These are phyloP conservation scores for Meira nashicola DNA, from an alignment of 1,284 basidiomycete genomes.

Conservation along the genomic window DNA sequence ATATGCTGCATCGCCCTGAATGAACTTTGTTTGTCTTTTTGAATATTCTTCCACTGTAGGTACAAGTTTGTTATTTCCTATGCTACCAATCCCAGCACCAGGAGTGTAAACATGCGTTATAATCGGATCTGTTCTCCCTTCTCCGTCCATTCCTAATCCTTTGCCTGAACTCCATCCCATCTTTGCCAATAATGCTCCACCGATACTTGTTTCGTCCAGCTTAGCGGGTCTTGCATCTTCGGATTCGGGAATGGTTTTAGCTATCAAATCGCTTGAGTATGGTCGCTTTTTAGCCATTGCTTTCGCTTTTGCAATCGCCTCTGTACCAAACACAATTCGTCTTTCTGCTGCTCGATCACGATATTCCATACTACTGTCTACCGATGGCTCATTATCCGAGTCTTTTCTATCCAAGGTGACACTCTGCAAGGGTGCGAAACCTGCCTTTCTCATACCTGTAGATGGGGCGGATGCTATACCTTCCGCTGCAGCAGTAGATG, in stretches of 20 bases:
- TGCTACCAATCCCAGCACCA: background rate
- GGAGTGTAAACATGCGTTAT: background rate
- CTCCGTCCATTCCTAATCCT: background rate
- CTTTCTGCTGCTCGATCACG: slow-evolving; percentile 1
- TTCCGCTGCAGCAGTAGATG: background rate
- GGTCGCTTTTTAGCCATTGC: background rate
- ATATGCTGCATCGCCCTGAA: background rate
- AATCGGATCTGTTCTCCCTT: background rate
- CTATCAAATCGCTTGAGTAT: background rate
- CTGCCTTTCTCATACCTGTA: background rate
- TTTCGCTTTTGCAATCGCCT: background rate
- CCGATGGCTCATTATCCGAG: too few species aligned
- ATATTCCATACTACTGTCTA: background rate
- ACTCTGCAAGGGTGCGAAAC: background rate
- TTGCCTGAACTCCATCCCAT: background rate
- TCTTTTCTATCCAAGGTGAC: too few species aligned
- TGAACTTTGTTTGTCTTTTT: background rate
- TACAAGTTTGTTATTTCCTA: background rate
- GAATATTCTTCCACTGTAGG: background rate
- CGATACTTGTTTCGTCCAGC: background rate
- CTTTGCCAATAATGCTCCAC: background rate
- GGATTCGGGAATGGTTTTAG: background rate
- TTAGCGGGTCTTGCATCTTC: background rate
- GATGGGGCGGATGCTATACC: background rate
- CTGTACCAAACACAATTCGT: background rate